These are phyloP conservation scores for Paramecium bursaria DNA, from an alignment of 73 alveolate genomes.

Conservation along the genomic window DNA sequence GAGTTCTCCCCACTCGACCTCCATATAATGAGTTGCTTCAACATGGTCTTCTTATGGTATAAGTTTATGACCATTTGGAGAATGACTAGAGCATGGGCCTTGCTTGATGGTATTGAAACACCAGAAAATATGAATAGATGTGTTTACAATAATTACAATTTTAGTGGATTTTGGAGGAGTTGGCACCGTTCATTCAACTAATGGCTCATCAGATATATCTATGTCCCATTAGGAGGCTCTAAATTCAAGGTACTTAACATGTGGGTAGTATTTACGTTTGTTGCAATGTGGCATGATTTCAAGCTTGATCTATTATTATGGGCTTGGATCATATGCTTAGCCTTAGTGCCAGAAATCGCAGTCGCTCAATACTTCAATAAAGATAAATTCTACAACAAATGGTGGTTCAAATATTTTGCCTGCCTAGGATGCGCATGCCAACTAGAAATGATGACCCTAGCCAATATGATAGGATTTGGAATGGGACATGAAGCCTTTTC, in stretches of 20 bases:
- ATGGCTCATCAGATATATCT: conserved; percentile 91
- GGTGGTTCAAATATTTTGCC: background rate
- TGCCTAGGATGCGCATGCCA: background rate
- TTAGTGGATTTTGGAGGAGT: conserved; percentile 90
- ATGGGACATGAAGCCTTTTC: conserved; percentile 5
- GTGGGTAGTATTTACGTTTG: conserved; percentile 85
- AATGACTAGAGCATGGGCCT: conserved; percentile 85
- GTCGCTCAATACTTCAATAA: conserved; percentile 70
- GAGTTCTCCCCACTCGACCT: background rate
- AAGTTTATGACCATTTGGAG: conserved; percentile 87
- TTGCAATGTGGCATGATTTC: conserved; percentile 92
- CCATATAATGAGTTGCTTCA: conserved; percentile 14
- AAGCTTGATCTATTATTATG: conserved; percentile 78
- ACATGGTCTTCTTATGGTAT: conserved; percentile 68
- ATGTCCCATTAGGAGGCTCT: conserved; percentile 93
- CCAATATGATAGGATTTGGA: conserved; percentile 24
- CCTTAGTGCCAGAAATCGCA: conserved; percentile 84
- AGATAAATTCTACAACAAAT: conserved; percentile 44
- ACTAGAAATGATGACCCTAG: conserved; percentile 9
- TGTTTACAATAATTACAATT: conserved; percentile 80
- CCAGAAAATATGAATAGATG: conserved; percentile 94
- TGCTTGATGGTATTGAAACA: conserved; percentile 84
- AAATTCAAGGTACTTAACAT: conserved; percentile 75
- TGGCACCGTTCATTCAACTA: conserved; percentile 94
- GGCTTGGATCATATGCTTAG: conserved; percentile 89